Evolutionary conservation across 2,329 filamentous ascomycete genomes (phyloP).

Genomic region (Ceratocystiopsis minuta): DNA sequence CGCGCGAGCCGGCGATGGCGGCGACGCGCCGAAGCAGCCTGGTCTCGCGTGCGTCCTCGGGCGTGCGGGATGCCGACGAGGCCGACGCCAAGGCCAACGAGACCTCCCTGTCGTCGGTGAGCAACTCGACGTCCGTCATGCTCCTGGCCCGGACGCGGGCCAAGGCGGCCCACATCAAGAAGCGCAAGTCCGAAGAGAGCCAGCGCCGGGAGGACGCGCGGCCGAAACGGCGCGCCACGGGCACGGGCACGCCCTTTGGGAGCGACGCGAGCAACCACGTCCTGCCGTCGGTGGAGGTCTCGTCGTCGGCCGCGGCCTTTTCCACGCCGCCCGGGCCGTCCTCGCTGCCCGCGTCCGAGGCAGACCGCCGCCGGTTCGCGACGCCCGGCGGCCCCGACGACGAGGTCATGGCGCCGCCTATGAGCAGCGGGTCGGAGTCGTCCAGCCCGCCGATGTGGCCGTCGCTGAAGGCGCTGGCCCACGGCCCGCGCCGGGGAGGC

Average conservation of each 20-base stretch:
- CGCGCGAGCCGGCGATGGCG: background rate
- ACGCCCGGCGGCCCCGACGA: constrained; percentile 20
- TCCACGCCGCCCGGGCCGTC: constrained; percentile 9
- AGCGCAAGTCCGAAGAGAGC: constrained; percentile 10
- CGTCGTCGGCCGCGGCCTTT: constrained; percentile 15
- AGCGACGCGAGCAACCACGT: background rate
- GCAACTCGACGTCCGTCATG: constrained; percentile 6
- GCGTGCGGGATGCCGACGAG: background rate
- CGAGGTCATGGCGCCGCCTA: constrained; percentile 33
- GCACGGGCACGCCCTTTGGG: background rate
- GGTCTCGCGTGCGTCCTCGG: background rate
- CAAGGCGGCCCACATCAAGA: constrained; percentile 1
- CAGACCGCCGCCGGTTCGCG: constrained; percentile 15
- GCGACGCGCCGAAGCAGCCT: background rate
- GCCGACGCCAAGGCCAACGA: background rate
- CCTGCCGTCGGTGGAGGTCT: constrained; percentile 15
- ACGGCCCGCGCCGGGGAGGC: constrained; percentile 20
- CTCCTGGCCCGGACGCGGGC: constrained; percentile 3
- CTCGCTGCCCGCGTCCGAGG: constrained; percentile 2
- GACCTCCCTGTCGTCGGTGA: constrained; percentile 1
- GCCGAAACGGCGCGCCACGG: constrained; percentile 5
- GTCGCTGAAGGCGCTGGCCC: constrained; percentile 30
- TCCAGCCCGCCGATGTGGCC: constrained; percentile 31
- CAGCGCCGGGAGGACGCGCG: constrained; percentile 3
- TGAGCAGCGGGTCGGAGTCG: constrained; percentile 30